Base-by-base conservation (phyloP, 139 green algal genomes). In the Micromonas pusilla region DNA sequence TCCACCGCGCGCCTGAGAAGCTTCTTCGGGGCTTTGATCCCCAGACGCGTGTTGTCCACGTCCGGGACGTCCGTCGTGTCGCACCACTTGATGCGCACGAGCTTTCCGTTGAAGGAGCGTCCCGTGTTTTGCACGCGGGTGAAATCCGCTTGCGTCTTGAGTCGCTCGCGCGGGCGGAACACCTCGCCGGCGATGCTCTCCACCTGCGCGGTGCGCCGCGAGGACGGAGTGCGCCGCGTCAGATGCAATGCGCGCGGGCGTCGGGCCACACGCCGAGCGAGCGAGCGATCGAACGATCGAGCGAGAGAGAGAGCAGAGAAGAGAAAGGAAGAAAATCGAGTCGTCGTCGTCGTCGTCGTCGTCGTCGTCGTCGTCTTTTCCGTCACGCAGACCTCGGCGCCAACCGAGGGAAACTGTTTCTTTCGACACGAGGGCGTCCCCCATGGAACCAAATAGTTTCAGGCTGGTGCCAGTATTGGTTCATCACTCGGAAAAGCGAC, bases 11-110 rank as follows among this genome's bases (percentile, higher is more conserved):
- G 68, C 2, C 32, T 63, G 21, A 75, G 20, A 5, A 34, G 37
- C 30, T 75, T 75, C 68, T 75, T 75, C 23, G 68, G 68, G 13
- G 62, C 68, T n/a, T 62, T 39, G 68, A 75, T 75, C 2, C 68
- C 68, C 0, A 75, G 32, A 21, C 68, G 68, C 1, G 37, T 60
- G 36, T 36, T 62, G 23, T 38, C 53, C 36, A 39, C 68, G 26
- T n/a, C 37, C 6, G 26, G 9, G 0, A 53, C 26, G 20, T 6
- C 25, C 21, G 23, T 36, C 34, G 60, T 75, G 1, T 6, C 21
- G 5, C 20, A 38, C 19, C n/a, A 38, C 25, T 63, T 62, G 30
- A 75, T 63, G 21, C 68, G 36, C 25, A 75, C 30, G 33, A 33
- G 38, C 34, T 38, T 33, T 2, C 38, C 37, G 6, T 75, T 75